A percentile compares a stretch with the other conserved stretches of the same genome.
These are phyloP conservation scores for Pichia sp. DNA, from an alignment of 1,139 yeast genomes.

Conservation along the genomic window DNA sequence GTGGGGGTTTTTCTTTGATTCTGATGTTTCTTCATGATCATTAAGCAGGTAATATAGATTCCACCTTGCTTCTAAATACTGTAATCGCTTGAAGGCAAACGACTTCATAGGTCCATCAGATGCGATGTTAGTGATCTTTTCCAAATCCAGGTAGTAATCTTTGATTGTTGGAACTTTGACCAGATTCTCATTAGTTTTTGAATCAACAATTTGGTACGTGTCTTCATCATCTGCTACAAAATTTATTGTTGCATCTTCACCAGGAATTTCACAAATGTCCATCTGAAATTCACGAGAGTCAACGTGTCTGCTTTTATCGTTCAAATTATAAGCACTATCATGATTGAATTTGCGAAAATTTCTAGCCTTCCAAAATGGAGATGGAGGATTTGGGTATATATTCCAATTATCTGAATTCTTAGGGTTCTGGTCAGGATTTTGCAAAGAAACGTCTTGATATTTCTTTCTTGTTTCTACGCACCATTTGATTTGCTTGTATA, in stretches of 20 bases:
- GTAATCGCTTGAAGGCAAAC: conserved; percentile 89
- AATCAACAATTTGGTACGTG: conserved; percentile 49
- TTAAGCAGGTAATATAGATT: conserved; percentile 80
- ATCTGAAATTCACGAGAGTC: conserved; percentile 53
- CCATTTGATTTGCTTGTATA: conserved; percentile 65
- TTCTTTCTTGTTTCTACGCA: conserved; percentile 75
- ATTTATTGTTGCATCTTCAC: conserved; percentile 43
- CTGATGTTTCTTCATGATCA: conserved; percentile 89
- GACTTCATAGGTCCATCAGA: conserved; percentile 98
- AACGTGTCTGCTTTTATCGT: conserved; percentile 10
- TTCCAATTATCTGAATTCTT: conserved; percentile 68
- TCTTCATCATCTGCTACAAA: conserved; percentile 57
- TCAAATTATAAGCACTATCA: conserved; percentile 5
- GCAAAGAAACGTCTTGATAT: conserved; percentile 68
- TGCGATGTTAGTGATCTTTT: conserved; percentile 62
- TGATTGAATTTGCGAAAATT: conserved; percentile 17
- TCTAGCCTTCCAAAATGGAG: conserved; percentile 80
- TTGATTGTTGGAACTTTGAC: conserved; percentile 69
- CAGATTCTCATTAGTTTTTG: conserved; percentile 33
- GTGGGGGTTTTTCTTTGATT: conserved; percentile 82
- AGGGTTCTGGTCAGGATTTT: conserved; percentile 74
- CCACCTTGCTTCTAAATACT: conserved; percentile 96
- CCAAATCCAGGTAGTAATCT: conserved; percentile 82
- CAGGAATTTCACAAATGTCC: conserved; percentile 62
- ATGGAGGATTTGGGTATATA: conserved; percentile 91